phyloP scores from a whole-genome alignment of 805 yeast genomes.

The Ogataea wickerhamii region DNA sequence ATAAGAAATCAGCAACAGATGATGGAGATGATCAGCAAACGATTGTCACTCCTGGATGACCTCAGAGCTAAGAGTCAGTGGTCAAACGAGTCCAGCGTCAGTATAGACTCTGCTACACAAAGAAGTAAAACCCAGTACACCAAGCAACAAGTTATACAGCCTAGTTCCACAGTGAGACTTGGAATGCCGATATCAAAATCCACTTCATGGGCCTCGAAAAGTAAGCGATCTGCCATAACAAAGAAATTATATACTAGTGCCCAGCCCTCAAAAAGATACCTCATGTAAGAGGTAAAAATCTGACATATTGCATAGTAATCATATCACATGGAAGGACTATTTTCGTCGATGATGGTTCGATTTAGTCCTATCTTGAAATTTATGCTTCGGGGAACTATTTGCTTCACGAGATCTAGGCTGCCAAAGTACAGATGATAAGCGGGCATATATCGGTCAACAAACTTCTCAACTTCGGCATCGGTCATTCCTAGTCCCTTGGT shows the following conservation, averaged over 20 bases:
- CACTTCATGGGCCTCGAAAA: no score
- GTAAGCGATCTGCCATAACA: no score
- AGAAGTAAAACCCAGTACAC: not conserved
- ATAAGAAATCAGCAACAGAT: constrained; percentile 13
- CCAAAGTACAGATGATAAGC: constrained; percentile 67
- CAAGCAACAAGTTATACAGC: no score
- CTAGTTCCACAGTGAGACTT: no score
- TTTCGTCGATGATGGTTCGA: constrained; percentile 10
- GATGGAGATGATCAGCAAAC: constrained; percentile 6
- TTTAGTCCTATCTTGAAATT: constrained; percentile 18
- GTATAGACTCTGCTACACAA: not conserved
- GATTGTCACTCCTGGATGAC: no score
- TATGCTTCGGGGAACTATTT: constrained; percentile 5
- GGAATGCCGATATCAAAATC: no score
- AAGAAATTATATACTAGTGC: no score
- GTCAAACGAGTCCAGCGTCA: no score
- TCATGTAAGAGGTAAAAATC: no score
- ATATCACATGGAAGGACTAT: constrained; percentile 2
- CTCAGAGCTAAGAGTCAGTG: no score
- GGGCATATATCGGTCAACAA: constrained; percentile 86
- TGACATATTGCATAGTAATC: no score
- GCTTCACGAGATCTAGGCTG: constrained; percentile 11
- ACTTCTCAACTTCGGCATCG: constrained; percentile 59
- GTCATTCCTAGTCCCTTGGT: constrained; percentile 74
- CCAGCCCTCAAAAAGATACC: no score